Conservation (phyloP, 306 rosid species). For the Gastrolobium bilobum region DNA sequence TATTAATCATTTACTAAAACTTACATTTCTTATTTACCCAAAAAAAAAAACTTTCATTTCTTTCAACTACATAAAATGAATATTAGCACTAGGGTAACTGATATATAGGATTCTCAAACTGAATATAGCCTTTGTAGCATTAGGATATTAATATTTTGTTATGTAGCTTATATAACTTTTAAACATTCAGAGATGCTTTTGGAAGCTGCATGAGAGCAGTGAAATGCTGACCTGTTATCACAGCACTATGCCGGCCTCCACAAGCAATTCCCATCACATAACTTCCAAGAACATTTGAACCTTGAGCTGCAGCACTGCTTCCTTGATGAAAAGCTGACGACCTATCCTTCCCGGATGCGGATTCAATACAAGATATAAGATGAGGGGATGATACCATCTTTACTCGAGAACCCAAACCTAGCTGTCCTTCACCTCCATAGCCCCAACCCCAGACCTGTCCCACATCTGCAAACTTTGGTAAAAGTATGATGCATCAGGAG, state of each 20-base stretch:
- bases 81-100: neutral
- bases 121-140: neutral
- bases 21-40: neutral
- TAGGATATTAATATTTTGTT: neutral
- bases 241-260: constrained; percentile 92
- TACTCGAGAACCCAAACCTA: constrained; percentile 93
- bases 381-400: constrained; percentile 91
- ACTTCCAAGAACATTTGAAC: constrained; percentile 69
- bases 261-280: constrained; percentile 84
- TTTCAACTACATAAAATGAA: neutral
- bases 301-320: constrained; percentile 52
- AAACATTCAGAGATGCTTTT: constrained; percentile 7
- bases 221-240: constrained; percentile 75
- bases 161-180: neutral
- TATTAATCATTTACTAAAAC: neutral
- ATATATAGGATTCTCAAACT: constrained; percentile 36
- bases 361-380: constrained; percentile 76
- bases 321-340: constrained; percentile 58
- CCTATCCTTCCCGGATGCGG: constrained; percentile 69
- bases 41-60: neutral
- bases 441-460: constrained; percentile 99
- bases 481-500: constrained; percentile 85
- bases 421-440: constrained; percentile 99
- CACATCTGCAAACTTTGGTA: constrained; percentile 95
- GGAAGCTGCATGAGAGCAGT: constrained; percentile 17